Evolutionary conservation across 495 filamentous ascomycete genomes (phyloP), one percentile per base, ranked within the genome.

Genomic region (Bryoglossum gracile): DNA sequence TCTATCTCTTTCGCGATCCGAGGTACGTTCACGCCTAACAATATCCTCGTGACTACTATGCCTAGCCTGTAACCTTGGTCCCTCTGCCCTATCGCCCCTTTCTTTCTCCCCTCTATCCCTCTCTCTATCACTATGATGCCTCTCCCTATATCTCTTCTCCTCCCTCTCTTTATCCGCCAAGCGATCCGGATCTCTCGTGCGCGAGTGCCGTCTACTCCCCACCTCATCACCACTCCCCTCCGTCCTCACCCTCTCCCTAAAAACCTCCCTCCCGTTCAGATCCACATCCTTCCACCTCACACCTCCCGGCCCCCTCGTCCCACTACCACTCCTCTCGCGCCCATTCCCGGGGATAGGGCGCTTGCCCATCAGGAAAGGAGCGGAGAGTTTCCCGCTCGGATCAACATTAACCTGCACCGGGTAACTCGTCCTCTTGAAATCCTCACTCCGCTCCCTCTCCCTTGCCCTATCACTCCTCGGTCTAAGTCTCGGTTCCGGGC

Each of bases 281-380:
- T 60, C 40, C 11, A 52, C 28, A 40, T 60, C 54, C 37, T 57
- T 51, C 54, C 54, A 60, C 5, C 50, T 24, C 4, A 60, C 40
- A 23, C 52, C 50, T 5, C 19, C 35, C 40, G 11, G 41, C 40
- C 35, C 35, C 5, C 16, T n/a, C 19, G 14, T 35, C 48, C 22
- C 43, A 16, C 21, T 51, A 32, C 14, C 35, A n/a, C 19, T 51
- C 32, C 14, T 34, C 32, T 21, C 17, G 19, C 4, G 36, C 26
- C 14, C 19, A 13, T n/a, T 36, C 17, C 22, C 21, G 2, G 25
- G 24, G 14, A 35, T 37, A 35, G 0, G 4, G 39, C 51, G 33
- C 24, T 59, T 53, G 13, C 34, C 40, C 25, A 46, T 10, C n/a
- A 61, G 18, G 17, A 61, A 61, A 0, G 54, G 54, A 0, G 58